Conservation (phyloP, 495 filamentous ascomycete genomes). For the Hypoxylon subgilvum region DNA sequence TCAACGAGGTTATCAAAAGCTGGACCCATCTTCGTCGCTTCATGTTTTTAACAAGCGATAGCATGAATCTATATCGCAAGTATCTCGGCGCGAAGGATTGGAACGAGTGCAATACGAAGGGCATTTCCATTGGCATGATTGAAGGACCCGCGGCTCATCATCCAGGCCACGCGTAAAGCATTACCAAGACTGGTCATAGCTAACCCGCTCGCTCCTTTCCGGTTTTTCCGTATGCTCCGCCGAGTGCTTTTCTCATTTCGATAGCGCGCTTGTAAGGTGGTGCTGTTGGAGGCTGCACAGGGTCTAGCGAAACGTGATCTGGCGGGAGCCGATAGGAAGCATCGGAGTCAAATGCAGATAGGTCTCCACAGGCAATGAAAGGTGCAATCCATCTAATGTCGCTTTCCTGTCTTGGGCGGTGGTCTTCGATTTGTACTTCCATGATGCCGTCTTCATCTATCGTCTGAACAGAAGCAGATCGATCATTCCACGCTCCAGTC, state of each 20-base stretch:
- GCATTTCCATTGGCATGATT: constrained; percentile 27
- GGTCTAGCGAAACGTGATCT: constrained; percentile 78
- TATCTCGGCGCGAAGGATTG: constrained; percentile 54
- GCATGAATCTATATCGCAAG: constrained; percentile 54
- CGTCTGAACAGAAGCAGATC: constrained; percentile 21
- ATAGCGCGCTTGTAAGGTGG: constrained; percentile 92
- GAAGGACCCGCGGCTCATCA: constrained; percentile 33
- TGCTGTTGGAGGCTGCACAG: constrained; percentile 94
- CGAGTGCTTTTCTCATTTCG: constrained; percentile 77
- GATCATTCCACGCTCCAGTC: constrained; percentile 51
- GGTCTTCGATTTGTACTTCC: constrained; percentile 62
- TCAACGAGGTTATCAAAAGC: constrained; percentile 58
- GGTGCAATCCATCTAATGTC: constrained; percentile 82
- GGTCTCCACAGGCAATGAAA: constrained; percentile 93
- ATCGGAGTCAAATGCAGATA: constrained; percentile 93
- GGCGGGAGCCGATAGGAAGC: constrained; percentile 85
- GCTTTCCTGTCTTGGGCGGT: constrained; percentile 49
- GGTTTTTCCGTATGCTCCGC: constrained; percentile 84
- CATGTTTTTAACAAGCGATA: constrained; percentile 57
- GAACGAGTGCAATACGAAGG: constrained; percentile 38
- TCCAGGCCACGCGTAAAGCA: constrained; percentile 8
- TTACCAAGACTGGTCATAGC: too few species aligned
- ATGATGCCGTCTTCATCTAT: constrained; percentile 63
- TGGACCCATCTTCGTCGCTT: constrained; percentile 64
- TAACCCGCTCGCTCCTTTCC: constrained; percentile 27